These are phyloP conservation scores for Urochloa ruziziensis DNA, from an alignment of 176 grass and related monocot species.

Conservation along the genomic window DNA sequence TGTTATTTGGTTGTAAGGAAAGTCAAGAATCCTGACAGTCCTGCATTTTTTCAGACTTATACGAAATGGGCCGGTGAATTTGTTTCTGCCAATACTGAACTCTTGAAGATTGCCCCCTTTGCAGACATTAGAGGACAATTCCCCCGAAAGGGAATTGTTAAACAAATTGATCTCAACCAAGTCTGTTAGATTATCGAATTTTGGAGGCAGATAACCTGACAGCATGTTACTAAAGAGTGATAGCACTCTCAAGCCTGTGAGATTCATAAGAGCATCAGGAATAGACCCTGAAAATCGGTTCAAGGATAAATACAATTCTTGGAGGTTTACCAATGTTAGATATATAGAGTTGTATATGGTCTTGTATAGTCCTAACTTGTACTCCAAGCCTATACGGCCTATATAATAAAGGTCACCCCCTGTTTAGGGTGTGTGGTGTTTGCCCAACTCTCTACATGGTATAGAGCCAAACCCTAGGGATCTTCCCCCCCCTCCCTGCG, in stretches of 20 bases:
- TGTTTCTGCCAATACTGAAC: not conserved
- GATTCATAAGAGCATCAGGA: not conserved
- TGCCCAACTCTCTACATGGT: too few species aligned
- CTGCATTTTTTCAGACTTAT: slow-evolving; percentile 4
- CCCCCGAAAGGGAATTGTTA: not conserved
- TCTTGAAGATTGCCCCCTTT: not conserved
- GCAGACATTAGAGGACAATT: not conserved
- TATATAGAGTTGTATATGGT: too few species aligned
- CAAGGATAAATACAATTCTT: accelerated
- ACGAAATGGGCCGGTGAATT: not conserved
- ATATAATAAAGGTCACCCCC: too few species aligned
- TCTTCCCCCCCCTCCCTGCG: too few species aligned
- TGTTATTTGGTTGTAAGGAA: not conserved
- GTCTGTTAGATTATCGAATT: not conserved
- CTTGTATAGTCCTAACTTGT: too few species aligned
- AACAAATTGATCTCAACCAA: accelerated
- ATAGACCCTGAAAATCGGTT: not conserved
- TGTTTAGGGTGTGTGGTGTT: too few species aligned
- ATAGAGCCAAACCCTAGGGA: too few species aligned
- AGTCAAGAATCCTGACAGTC: not conserved
- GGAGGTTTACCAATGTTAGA: not conserved
- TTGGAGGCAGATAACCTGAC: not conserved
- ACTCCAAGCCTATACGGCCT: too few species aligned
- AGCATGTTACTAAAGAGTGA: not conserved
- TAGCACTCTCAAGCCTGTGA: not conserved